A percentile compares a stretch with the other conserved stretches of the same genome.
Conservation (phyloP, 805 yeast species). For the Priceomyces melissophilus region DNA sequence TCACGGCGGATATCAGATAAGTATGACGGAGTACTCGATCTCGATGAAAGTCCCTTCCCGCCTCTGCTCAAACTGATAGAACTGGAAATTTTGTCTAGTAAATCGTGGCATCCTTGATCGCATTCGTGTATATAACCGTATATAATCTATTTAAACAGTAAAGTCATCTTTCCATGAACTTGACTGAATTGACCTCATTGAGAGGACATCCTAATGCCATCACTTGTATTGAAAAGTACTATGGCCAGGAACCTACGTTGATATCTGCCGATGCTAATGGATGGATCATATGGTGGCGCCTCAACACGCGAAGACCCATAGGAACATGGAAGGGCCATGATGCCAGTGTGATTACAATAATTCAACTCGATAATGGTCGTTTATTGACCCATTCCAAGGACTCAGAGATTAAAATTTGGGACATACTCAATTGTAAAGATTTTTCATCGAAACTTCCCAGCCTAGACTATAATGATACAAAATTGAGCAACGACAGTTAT, state of each 20-base stretch:
- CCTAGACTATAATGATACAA: slow-evolving; percentile 9
- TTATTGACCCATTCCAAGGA: slow-evolving; percentile 69
- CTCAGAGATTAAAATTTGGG: slow-evolving; percentile 50
- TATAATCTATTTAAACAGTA: no score
- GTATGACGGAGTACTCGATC: background rate
- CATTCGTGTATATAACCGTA: no score
- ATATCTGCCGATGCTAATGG: slow-evolving; percentile 64
- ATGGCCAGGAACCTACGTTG: slow-evolving; percentile 19
- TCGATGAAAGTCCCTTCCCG: slow-evolving; percentile 1
- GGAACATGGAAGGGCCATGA: slow-evolving; percentile 61
- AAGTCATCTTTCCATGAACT: background rate
- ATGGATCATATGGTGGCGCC: slow-evolving; percentile 61
- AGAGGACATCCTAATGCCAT: slow-evolving; percentile 19
- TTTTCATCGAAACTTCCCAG: slow-evolving; percentile 2
- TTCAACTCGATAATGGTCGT: slow-evolving; percentile 16
- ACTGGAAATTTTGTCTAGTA: no score
- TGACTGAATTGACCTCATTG: slow-evolving; percentile 8
- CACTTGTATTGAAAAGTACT: slow-evolving; percentile 8
- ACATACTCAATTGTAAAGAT: slow-evolving; percentile 9
- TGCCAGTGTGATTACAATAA: slow-evolving; percentile 46
- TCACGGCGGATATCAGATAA: slow-evolving; percentile 1
- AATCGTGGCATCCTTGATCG: no score
- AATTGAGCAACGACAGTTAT: slow-evolving; percentile 19
- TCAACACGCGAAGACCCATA: slow-evolving; percentile 52
- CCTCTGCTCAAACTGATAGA: background rate